Evolutionary conservation across 2,329 filamentous ascomycete genomes (phyloP).

Genomic region (Emergomyces orientalis): DNA sequence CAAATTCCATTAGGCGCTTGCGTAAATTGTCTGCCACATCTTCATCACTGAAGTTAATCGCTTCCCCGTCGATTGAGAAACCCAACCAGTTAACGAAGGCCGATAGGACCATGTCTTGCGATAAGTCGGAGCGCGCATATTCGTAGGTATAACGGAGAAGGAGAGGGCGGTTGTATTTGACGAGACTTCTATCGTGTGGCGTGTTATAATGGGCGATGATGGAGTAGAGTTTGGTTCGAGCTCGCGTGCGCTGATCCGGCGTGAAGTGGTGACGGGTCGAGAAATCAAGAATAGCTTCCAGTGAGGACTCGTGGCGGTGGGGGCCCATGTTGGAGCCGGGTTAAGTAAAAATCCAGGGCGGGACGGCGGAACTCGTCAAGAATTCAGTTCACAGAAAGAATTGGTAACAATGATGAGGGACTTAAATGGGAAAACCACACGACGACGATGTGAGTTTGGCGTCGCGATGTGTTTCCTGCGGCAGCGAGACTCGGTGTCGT

Average conservation of each 20-base stretch:
- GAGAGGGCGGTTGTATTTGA: constrained; percentile 8
- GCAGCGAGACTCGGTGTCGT: too few species aligned
- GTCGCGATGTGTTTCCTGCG: too few species aligned
- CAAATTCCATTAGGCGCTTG: constrained; percentile 10
- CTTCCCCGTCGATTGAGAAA: constrained; percentile 6
- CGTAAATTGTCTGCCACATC: background rate
- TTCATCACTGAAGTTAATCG: constrained; percentile 7
- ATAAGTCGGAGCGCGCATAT: constrained; percentile 16
- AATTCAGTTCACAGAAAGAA: too few species aligned
- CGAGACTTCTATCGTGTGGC: background rate
- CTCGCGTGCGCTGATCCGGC: background rate
- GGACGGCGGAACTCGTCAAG: too few species aligned
- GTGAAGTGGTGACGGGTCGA: background rate
- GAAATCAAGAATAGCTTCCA: background rate
- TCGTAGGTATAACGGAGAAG: constrained; percentile 18
- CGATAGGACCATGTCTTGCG: constrained; percentile 12
- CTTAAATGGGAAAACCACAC: too few species aligned
- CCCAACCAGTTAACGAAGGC: constrained; percentile 11
- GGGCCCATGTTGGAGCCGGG: too few species aligned
- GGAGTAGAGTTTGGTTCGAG: constrained; percentile 1
- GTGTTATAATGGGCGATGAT: constrained; percentile 8
- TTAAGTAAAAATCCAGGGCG: too few species aligned
- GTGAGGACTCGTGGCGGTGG: background rate
- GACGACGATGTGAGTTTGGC: too few species aligned
- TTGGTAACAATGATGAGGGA: too few species aligned